Conservation (phyloP, 1,284 basidiomycete genomes). For the Leccinum pachyderme region DNA sequence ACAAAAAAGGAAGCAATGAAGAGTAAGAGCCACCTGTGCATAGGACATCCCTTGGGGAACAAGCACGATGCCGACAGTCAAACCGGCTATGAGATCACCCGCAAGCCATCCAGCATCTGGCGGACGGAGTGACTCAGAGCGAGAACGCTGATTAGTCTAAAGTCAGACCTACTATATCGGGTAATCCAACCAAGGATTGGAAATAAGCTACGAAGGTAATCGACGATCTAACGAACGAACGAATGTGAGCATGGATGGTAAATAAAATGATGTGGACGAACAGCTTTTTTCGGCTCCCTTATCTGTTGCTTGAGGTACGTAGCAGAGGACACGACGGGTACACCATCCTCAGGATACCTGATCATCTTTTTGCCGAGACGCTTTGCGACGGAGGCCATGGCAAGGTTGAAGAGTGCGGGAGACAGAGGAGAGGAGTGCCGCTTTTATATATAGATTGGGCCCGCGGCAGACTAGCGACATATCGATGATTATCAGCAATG, state of each 20-base stretch:
- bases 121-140: neutral
- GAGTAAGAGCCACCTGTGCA: conserved; percentile 48
- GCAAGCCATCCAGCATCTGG: conserved; percentile 69
- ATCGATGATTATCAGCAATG: too few relatives aligned
- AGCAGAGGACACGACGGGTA: conserved; percentile 54
- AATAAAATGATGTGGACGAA: conserved; percentile 29
- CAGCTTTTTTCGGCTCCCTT: conserved; percentile 46
- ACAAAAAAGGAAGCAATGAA: neutral
- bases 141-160: neutral
- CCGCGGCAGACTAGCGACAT: neutral
- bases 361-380: conserved; percentile 58
- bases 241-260: conserved; percentile 4
- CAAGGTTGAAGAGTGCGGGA: neutral
- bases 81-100: conserved; percentile 84
- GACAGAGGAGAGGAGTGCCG: neutral
- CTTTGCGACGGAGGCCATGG: conserved; percentile 47
- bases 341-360: conserved; percentile 55
- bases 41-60: conserved; percentile 90
- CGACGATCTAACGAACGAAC: conserved; percentile 41
- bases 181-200: conserved; percentile 83
- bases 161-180: conserved; percentile 67
- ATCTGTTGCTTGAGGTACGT: conserved; percentile 49
- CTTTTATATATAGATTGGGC: conserved; percentile 8
- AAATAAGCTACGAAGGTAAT: conserved; percentile 73
- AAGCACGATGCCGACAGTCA: conserved; percentile 90